Conservation (phyloP, 495 filamentous ascomycete species). For the Poronia punctata region DNA sequence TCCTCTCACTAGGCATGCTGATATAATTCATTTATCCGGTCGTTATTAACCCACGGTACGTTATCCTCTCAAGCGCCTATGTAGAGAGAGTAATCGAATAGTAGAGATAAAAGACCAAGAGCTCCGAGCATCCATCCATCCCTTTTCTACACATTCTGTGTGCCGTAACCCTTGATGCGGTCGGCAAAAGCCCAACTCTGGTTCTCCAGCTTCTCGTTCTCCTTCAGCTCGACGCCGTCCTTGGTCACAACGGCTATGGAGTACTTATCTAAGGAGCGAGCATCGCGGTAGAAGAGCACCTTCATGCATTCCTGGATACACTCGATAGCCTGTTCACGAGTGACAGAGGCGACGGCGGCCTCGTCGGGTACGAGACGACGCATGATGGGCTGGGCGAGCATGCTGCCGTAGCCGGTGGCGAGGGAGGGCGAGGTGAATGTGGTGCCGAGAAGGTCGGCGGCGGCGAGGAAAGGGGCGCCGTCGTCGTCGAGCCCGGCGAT, state of each 20-base stretch:
- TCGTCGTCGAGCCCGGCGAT: slow-evolving; percentile 80
- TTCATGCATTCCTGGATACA: slow-evolving; percentile 91
- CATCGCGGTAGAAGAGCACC: slow-evolving; percentile 95
- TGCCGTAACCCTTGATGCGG: slow-evolving; percentile 56
- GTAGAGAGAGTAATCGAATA: no score
- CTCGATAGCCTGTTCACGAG: slow-evolving; percentile 69
- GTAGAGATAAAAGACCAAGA: no score
- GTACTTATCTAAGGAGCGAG: slow-evolving; percentile 84
- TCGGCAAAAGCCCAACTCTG: slow-evolving; percentile 99
- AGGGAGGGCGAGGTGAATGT: slow-evolving; percentile 80
- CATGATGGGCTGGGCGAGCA: slow-evolving; percentile 87
- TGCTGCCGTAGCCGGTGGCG: slow-evolving; percentile 88
- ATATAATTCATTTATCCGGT: no score
- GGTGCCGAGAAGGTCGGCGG: slow-evolving; percentile 86
- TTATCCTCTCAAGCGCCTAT: no score
- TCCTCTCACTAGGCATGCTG: no score
- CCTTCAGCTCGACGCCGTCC: slow-evolving; percentile 74
- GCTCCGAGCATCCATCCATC: not conserved
- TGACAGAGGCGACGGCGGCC: slow-evolving; percentile 58
- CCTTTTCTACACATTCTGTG: slow-evolving; percentile 40
- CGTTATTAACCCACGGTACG: no score
- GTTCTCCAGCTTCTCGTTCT: slow-evolving; percentile 62
- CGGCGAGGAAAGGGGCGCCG: slow-evolving; percentile 78
- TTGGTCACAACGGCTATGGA: slow-evolving; percentile 83
- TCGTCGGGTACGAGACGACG: slow-evolving; percentile 77